Conservation (phyloP, 1,284 basidiomycete species). For the Leccinum cinnamomeum region DNA sequence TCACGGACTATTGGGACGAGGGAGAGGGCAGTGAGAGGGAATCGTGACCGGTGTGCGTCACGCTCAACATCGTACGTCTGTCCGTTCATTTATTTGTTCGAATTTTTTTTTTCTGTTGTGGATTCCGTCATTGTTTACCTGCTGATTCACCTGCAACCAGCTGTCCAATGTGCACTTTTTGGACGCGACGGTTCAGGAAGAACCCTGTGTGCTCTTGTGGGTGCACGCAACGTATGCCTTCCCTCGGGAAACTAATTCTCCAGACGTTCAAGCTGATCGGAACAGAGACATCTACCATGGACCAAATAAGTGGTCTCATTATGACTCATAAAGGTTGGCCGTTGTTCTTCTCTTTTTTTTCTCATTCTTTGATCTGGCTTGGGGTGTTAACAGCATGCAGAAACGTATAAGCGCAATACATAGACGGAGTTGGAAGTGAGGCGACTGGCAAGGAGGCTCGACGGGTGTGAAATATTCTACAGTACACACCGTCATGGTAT, state of each 20-base stretch:
- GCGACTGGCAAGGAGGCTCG: slow-evolving; percentile 45
- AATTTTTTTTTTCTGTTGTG: not conserved
- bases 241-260: slow-evolving; percentile 39
- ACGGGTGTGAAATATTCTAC: slow-evolving; percentile 35
- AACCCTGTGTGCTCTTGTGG: slow-evolving; percentile 56
- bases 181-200: slow-evolving; percentile 68
- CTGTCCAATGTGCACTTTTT: slow-evolving; percentile 59
- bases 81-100: not conserved
- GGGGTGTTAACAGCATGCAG: slow-evolving; percentile 48
- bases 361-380: slow-evolving; percentile 1
- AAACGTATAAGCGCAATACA: slow-evolving; percentile 43
- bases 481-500: slow-evolving; percentile 1
- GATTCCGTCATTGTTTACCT: not conserved
- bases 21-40: slow-evolving; percentile 61
- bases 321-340: slow-evolving; percentile 40
- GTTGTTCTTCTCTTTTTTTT: not conserved
- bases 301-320: slow-evolving; percentile 50
- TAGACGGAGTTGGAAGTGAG: slow-evolving; percentile 43
- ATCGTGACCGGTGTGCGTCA: slow-evolving; percentile 71
- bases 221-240: slow-evolving; percentile 66
- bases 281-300: slow-evolving; percentile 48
- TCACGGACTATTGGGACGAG: slow-evolving; percentile 83
- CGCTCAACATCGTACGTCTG: slow-evolving; percentile 64
- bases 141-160: slow-evolving; percentile 32
- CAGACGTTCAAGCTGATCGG: slow-evolving; percentile 66